Evolutionary conservation across 768 basidiomycete species (phyloP).

Genomic region (Lactifluus pinguis): DNA sequence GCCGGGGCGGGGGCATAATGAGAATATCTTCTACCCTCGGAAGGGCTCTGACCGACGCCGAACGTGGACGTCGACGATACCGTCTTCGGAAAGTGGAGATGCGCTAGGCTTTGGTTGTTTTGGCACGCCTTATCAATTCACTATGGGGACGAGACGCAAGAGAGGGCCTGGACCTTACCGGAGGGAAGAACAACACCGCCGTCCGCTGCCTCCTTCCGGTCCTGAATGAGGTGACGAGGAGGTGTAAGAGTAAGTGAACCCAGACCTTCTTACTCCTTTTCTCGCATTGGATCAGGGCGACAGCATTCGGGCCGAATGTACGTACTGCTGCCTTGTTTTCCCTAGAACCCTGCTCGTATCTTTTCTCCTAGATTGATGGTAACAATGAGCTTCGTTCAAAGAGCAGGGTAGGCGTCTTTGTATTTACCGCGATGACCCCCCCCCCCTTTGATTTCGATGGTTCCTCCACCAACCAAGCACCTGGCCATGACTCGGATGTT

Average conservation of each 20-base stretch:
- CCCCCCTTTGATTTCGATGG: slow-evolving; percentile 76
- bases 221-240: too few relatives aligned
- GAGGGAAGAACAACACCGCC: too few relatives aligned
- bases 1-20: too few relatives aligned
- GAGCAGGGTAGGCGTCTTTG: slow-evolving; percentile 60
- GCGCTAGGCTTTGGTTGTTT: neutral
- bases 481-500: slow-evolving; percentile 92
- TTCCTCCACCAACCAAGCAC: slow-evolving; percentile 95
- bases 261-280: slow-evolving; percentile 84
- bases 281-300: slow-evolving; percentile 84
- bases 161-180: too few relatives aligned
- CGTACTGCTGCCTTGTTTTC: slow-evolving; percentile 21
- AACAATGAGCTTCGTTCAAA: slow-evolving; percentile 92
- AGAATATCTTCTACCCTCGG: too few relatives aligned
- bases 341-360: slow-evolving; percentile 14
- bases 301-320: slow-evolving; percentile 92
- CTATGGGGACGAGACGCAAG: too few relatives aligned
- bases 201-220: too few relatives aligned
- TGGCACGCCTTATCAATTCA: too few relatives aligned
- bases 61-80: too few relatives aligned
- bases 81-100: neutral
- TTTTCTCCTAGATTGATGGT: slow-evolving; percentile 71
- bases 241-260: slow-evolving; percentile 23
- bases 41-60: neutral
- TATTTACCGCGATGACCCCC: neutral